A percentile compares a stretch with the other conserved stretches of the same genome.
Conservation (phyloP, 306 rosid species). For the Ormosia emarginata region DNA sequence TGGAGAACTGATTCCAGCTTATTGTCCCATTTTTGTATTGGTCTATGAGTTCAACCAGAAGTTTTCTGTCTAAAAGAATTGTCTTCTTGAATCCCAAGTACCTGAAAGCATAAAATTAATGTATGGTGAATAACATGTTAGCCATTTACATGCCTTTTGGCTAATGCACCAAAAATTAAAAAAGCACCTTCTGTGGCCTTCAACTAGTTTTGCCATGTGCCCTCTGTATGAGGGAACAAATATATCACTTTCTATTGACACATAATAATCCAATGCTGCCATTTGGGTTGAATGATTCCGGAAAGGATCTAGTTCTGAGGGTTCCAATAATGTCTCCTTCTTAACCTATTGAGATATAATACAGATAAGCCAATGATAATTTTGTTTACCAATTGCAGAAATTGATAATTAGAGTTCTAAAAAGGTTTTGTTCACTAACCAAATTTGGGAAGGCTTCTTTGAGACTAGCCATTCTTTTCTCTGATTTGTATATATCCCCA, state of each 20-base stretch:
- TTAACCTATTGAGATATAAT: conserved; percentile 23
- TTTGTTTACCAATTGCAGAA: conserved; percentile 12
- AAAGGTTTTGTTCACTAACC: conserved; percentile 39
- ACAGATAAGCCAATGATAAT: neutral
- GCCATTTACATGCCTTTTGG: neutral
- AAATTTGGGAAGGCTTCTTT: conserved; percentile 53
- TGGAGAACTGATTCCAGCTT: conserved; percentile 57
- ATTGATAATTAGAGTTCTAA: neutral
- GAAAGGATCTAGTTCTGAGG: conserved; percentile 59
- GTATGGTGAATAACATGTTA: neutral
- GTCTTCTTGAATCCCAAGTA: conserved; percentile 74
- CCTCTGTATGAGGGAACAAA: conserved; percentile 70
- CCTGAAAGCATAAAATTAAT: conserved; percentile 27
- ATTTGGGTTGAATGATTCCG: conserved; percentile 66
- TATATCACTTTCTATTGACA: conserved; percentile 70
- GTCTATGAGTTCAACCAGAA: conserved; percentile 52
- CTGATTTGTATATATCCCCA: conserved; percentile 69
- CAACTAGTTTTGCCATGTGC: conserved; percentile 82
- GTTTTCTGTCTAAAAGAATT: conserved; percentile 50
- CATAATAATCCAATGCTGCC: conserved; percentile 80
- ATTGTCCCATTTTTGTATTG: conserved; percentile 42
- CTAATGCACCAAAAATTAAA: neutral
- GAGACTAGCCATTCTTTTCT: conserved; percentile 51
- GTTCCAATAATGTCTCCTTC: conserved; percentile 68
- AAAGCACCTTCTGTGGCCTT: conserved; percentile 71